These are phyloP conservation scores for Aspergillus sergii DNA, from an alignment of 2,329 filamentous ascomycete genomes.

Conservation along the genomic window DNA sequence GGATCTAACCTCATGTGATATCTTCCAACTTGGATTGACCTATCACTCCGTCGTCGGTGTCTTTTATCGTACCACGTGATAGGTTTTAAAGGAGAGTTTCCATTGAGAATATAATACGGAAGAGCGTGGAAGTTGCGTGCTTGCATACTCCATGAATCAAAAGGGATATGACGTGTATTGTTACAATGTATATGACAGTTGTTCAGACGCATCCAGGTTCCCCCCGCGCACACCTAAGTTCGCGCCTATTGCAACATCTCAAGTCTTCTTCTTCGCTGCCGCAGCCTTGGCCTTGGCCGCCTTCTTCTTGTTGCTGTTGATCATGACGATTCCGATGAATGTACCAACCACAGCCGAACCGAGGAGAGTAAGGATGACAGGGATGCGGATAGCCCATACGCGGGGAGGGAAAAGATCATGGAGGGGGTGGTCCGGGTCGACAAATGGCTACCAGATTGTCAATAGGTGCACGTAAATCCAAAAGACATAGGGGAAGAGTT, in stretches of 20 bases:
- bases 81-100: neutral
- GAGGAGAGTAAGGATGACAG: constrained; percentile 91
- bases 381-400: constrained; percentile 98
- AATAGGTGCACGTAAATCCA: constrained; percentile 2
- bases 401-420: constrained; percentile 95
- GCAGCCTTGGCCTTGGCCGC: constrained; percentile 87
- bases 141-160: neutral
- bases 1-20: neutral
- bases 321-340: constrained; percentile 97
- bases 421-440: constrained; percentile 89
- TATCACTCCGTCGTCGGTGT: neutral
- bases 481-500: constrained; percentile 32
- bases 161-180: constrained; percentile 10
- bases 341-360: constrained; percentile 92
- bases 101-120: neutral
- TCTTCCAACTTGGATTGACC: neutral
- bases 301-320: constrained; percentile 97
- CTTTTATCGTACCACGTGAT: neutral
- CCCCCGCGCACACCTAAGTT: constrained; percentile 3
- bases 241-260: constrained; percentile 30
- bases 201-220: constrained; percentile 4
- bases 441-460: constrained; percentile 73
- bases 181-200: constrained; percentile 9
- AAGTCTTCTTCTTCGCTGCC: constrained; percentile 82
- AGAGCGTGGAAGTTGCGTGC: neutral